Evolutionary conservation across 225 moss, liverwort and hornwort genomes (phyloP), one percentile per base, ranked within the genome.

Genomic region (Antitrichia curtipendula): DNA sequence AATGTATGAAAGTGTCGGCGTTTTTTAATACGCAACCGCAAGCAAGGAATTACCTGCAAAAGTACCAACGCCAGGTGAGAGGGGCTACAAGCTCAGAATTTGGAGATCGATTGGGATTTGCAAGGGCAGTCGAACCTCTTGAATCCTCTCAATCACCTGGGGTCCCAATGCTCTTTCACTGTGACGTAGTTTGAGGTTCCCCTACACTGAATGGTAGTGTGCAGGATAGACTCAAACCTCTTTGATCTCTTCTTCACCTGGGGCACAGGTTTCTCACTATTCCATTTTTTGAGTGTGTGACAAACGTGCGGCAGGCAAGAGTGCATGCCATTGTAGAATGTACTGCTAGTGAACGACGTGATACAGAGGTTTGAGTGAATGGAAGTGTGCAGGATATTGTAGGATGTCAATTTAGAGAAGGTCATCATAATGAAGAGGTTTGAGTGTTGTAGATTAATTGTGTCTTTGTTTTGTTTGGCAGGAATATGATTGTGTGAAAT

Each of bases 1-100:
- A 97, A 80, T 97, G 97, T 88, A 88, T 91, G 87, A 96, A 97
- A 89, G 92, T 97, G 22, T 93, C 95, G 8, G 78, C 93, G 69
- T 97, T 97, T 82, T 97, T 97, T 92, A 97, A 95, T 90, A 94
- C 90, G 82, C 95, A 97, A 38, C 95, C 94, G 29, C 96, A 95
- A 82, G 97, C 97, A 29, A 93, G 96, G 53, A 89, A 88, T 5
- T 95, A 87, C 78, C 90, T 97, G 50, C 95, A 95, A 56, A 97
- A 97, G 86, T 95, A 95, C 57, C 96, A 96, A 91, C 93, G 96
- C 60, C 87, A 91, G 92, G 92, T 87, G 81, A 81, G 81, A 61
- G 17, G 36, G 63, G 16, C 49, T 63, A 50, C 61, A 62, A 62
- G 61, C 85, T 60, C 75, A 50, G 85, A 85, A 75, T 52, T 62